Evolutionary conservation across 352 stramenopile genomes (phyloP), one percentile per base, ranked within the genome.

Genomic region (Elongisporangium anandrum): DNA sequence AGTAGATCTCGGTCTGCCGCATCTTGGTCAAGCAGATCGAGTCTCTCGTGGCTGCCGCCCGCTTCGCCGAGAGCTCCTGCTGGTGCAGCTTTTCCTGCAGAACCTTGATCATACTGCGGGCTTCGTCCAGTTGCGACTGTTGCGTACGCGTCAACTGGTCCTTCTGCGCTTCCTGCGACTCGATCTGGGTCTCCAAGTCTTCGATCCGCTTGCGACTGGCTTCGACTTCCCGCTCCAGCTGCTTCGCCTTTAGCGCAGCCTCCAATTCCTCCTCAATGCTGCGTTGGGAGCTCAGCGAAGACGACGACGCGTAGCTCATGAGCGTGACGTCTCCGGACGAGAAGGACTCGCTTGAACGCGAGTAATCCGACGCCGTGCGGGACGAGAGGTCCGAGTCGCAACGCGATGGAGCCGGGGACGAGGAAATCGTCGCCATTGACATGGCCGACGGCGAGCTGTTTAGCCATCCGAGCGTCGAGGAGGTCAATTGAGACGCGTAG

Each of bases 181-280:
- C 63, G 47, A 93, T 88, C 59, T 75, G 68, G 0, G 60, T 50
- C 49, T 93, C 81, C 20, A 93, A 69, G 45, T 76, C 61, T 22
- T 72, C 49, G 39, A 93, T 89, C 34, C 82, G 80, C 8, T 75
- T 55, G 13, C 79, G 73, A 59, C 84, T 91, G 4, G 69, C 68
- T 48, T 85, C 70, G 5, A 91, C 84, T 34, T 93, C 81, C n/a
- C 79, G 78, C 60, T 93, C 84, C 2, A 90, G 68, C 47, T 89
- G 66, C 9, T 72, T 72, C 2, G 80, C 79, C 8, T 79, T 80
- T 3, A 83, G 61, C 57, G 70, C 70, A 0, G 82, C 84, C 20
- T 83, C 80, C 1, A 88, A 61, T 45, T 89, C 81, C n/a, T 90
- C 84, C 24, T 87, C 77, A 22, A 77, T 81, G 49, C 70, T 75